Evolutionary conservation across 352 stramenopile species (phyloP).

Genomic region (Paralagenidium karlingii): DNA sequence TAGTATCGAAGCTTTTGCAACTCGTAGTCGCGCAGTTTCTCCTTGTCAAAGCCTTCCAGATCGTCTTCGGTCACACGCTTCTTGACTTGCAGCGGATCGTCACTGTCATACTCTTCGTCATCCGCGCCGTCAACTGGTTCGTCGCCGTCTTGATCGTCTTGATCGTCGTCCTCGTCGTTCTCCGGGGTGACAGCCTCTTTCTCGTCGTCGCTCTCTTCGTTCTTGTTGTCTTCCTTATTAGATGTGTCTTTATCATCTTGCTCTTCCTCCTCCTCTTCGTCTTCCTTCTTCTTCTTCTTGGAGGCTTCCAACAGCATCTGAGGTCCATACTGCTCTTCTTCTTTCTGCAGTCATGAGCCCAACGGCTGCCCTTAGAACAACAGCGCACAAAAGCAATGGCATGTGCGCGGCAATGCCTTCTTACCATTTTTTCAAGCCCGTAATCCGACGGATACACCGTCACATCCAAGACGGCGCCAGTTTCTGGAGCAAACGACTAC

Average conservation of each 20-base stretch:
- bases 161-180: constrained; percentile 6
- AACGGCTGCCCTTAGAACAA: neutral
- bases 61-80: constrained; percentile 37
- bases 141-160: constrained; percentile 15
- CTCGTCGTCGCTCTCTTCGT: constrained; percentile 9
- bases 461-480: constrained; percentile 82
- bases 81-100: constrained; percentile 57
- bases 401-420: neutral
- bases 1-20: constrained; percentile 97
- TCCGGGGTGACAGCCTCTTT: constrained; percentile 7
- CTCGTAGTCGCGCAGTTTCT: constrained; percentile 95
- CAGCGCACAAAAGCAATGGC: neutral
- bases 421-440: constrained; percentile 88
- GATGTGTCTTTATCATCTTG: constrained; percentile 2
- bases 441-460: constrained; percentile 95
- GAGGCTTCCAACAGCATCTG: constrained; percentile 34
- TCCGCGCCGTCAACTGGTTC: no score
- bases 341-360: constrained; percentile 28
- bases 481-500: constrained; percentile 84
- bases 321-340: constrained; percentile 63
- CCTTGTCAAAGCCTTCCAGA: constrained; percentile 84
- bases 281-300: constrained; percentile 14
- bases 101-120: constrained; percentile 45
- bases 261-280: constrained; percentile 10
- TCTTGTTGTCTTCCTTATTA: constrained; percentile 4